Evolutionary conservation across 2,329 filamentous ascomycete species (phyloP).

Genomic region (Ascochyta clinopodiicola): DNA sequence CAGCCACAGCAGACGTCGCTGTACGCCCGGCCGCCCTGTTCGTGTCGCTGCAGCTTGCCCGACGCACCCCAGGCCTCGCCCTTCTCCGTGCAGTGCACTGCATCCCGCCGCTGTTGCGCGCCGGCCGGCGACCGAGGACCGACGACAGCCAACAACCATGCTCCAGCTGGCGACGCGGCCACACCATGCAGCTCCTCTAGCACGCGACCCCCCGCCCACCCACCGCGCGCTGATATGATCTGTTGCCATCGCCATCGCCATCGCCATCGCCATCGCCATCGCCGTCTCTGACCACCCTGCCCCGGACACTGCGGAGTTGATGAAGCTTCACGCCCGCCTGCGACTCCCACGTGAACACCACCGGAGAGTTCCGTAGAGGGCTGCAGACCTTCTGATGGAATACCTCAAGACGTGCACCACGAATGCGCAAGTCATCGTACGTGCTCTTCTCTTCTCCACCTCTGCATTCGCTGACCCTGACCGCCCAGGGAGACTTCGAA

Average conservation of each 20-base stretch:
- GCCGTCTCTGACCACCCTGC: neutral
- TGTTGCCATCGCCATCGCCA: neutral
- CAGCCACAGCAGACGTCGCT: no score
- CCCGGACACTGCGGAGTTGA: constrained; percentile 40
- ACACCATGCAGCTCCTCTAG: constrained; percentile 34
- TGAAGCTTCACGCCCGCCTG: constrained; percentile 44
- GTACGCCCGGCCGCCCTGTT: no score
- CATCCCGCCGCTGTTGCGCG: neutral
- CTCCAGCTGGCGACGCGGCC: constrained; percentile 27
- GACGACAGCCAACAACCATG: constrained; percentile 36
- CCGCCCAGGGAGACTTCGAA: constrained; percentile 44
- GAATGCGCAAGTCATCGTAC: constrained; percentile 49
- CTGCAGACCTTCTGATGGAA: constrained; percentile 46
- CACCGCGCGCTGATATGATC: neutral
- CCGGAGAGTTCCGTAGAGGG: constrained; percentile 47
- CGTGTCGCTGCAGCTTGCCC: neutral
- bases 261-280: neutral
- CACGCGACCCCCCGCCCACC: constrained; percentile 12
- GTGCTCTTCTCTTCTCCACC: neutral
- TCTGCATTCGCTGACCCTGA: no score
- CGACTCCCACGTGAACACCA: constrained; percentile 48
- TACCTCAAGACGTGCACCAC: constrained; percentile 48
- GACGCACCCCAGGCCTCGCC: neutral
- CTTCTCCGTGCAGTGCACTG: neutral
- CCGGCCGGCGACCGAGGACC: constrained; percentile 24